Evolutionary conservation across 2,329 filamentous ascomycete genomes (phyloP), one percentile per base, ranked within the genome.

Genomic region (Fusarium fracticaudum): DNA sequence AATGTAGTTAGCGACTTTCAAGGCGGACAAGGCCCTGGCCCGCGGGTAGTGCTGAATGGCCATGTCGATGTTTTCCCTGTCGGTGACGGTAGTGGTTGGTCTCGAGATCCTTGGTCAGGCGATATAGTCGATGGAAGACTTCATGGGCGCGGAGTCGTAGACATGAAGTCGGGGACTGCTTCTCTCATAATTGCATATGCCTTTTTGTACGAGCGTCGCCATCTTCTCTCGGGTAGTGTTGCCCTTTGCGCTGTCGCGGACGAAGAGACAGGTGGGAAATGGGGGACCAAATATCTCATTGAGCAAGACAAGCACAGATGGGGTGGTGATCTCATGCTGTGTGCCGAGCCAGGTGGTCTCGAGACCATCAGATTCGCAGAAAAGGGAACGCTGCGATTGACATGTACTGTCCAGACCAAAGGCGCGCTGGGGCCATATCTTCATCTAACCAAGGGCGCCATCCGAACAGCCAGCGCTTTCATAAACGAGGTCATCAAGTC

Each of bases 101-200:
- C 57, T 6, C 31, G 55, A 35, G 38, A 37, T 45, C 57, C 62
- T 3, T 65, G 62, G 62, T 65, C 62, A 1, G 55, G 55, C 6
- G 62, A 40, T 15, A 38, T 45, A 1, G 55, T 31, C 2, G 45
- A 51, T 53, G 55, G 45, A 3, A 50, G 62, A 40, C 24, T 64
- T 5, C 45, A 64, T 15, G 62, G 62, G 20, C 43, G 55, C 9
- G 62, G 62, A 18, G 55, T 45, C 10, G 62, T 61, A 8, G 55
- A 53, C 5, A 61, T 64, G 62, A 61, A 64, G 33, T 61, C 62
- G 5, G 62, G 45, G 2, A 64, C 62, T 22, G 62, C 55, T 15
- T 64, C 62, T 6, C 38, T 64, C 5, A 37, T 53, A 22, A 40
- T 64, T 20, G 55, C 55, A 9, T 64, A 64, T 9, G 45, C 55